Base-by-base conservation (phyloP, 805 yeast species). In the Cyberlindnera lachancei region DNA sequence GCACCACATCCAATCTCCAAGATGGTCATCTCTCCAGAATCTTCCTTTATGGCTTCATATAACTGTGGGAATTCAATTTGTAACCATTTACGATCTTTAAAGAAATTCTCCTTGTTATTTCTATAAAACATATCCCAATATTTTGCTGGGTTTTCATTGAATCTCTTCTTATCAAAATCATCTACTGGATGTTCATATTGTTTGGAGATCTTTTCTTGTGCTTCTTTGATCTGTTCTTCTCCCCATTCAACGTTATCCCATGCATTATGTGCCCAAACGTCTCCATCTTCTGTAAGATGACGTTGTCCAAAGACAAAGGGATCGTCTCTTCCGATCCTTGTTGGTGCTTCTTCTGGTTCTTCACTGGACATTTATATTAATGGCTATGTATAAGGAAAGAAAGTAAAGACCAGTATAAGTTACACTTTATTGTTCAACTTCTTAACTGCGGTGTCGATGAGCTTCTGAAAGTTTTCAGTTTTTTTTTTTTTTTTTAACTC, bases 171-270 rank as follows among this genome's bases (percentile, higher is more conserved):
- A 53, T 90, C 95, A 51, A 81, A 83, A 2, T 85, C 95, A 22
- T 73, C 64, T n/a, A 92, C 98, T 1, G 96, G 97, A 34, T 65
- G 63, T 27, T 79, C 83, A 36, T 73, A 70, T 54, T 92, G 98
- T 42, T 75, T 71, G 15, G 72, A 58, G 22, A 90, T 80, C 53
- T 79, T 75, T 45, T 69, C 76, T 49, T 80, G 70, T 3, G 96
- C 96, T 41, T 80, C 76, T 15, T 63, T 51, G 11, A 78, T 56
- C 54, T 92, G 96, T 46, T 86, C 95, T 32, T 82, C 87, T 30
- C 94, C 96, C 95, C 96, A 88, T 51, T 86, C 95, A 21, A 87
- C 96, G 54, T 92, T 95, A 55, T 92, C 98, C 82, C 75, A 66
- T 0, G 98, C 98, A 54, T 92, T 92, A 53, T 82, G 94, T 38